Evolutionary conservation across 441 rosid genomes (phyloP).

Genomic region (Raphanus hybrid): DNA sequence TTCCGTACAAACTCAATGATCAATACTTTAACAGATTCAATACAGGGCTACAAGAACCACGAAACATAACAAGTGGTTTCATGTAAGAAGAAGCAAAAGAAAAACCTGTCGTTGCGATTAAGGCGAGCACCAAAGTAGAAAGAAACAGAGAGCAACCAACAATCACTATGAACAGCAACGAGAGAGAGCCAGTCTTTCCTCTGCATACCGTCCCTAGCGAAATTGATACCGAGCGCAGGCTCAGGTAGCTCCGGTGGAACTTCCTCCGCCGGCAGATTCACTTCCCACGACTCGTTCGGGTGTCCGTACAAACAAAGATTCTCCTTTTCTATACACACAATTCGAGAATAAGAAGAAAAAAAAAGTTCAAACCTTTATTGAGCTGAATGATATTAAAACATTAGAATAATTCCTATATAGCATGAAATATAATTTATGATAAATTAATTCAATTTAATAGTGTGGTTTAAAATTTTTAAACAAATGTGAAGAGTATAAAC

Average conservation of each 20-base stretch:
- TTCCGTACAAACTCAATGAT: constrained; percentile 5
- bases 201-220: constrained; percentile 64
- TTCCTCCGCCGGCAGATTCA: constrained; percentile 60
- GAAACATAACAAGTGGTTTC: not conserved
- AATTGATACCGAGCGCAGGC: constrained; percentile 64
- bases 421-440: too few relatives aligned
- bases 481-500: too few relatives aligned
- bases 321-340: constrained; percentile 50
- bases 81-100: too few relatives aligned
- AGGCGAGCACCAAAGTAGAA: constrained; percentile 66
- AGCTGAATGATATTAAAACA: not conserved
- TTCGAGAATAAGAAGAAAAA: not conserved
- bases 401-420: too few relatives aligned
- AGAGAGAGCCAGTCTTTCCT: constrained; percentile 61
- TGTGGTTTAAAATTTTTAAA: too few relatives aligned
- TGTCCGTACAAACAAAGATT: constrained; percentile 63
- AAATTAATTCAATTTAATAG: too few relatives aligned
- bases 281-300: constrained; percentile 65
- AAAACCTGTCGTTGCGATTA: constrained; percentile 53
- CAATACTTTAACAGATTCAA: not conserved
- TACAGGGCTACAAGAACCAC: not conserved
- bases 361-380: not conserved
- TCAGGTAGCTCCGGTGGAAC: constrained; percentile 64
- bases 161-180: constrained; percentile 63
- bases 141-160: constrained; percentile 67